A percentile compares a stretch with the other conserved stretches of the same genome.
phyloP scores from a whole-genome alignment of 768 basidiomycete genomes.

The Panellus pusillus region DNA sequence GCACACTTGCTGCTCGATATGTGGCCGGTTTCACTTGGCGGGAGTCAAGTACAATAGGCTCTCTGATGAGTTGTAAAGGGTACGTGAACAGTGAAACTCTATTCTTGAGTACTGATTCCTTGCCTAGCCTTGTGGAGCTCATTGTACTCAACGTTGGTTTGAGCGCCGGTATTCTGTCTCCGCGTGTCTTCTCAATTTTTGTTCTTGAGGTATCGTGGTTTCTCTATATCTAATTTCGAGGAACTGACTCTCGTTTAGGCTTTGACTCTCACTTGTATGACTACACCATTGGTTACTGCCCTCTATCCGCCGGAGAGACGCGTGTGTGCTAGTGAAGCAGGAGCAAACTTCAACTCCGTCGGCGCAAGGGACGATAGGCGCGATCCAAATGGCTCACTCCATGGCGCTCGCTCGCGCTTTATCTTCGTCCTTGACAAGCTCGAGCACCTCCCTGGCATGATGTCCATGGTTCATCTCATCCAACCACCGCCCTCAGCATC shows the following conservation, averaged over 20 bases:
- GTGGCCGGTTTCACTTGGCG: slow-evolving; percentile 76
- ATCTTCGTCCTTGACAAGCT: slow-evolving; percentile 87
- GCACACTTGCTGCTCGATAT: slow-evolving; percentile 64
- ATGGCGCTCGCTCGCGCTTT: slow-evolving; percentile 57
- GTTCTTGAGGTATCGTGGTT: slow-evolving; percentile 50
- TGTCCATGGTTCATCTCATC: slow-evolving; percentile 86
- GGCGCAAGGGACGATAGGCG: slow-evolving; percentile 31
- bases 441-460: slow-evolving; percentile 86
- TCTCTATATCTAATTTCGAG: neutral
- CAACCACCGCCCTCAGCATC: slow-evolving; percentile 36
- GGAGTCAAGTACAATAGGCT: slow-evolving; percentile 82
- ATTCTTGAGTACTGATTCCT: neutral
- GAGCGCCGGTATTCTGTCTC: slow-evolving; percentile 70
- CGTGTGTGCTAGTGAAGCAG: slow-evolving; percentile 45
- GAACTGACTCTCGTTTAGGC: slow-evolving; percentile 31
- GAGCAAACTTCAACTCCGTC: slow-evolving; percentile 48
- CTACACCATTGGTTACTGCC: slow-evolving; percentile 68
- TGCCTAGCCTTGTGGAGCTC: slow-evolving; percentile 75
- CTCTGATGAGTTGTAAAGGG: slow-evolving; percentile 97
- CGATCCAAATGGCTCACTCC: slow-evolving; percentile 16
- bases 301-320: slow-evolving; percentile 70
- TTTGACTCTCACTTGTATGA: slow-evolving; percentile 80
- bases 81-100: slow-evolving; percentile 27
- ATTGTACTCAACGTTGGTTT: slow-evolving; percentile 96
- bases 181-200: slow-evolving; percentile 89